These are phyloP conservation scores for Auriscalpium microsporum DNA, from an alignment of 768 basidiomycete genomes.

Conservation along the genomic window DNA sequence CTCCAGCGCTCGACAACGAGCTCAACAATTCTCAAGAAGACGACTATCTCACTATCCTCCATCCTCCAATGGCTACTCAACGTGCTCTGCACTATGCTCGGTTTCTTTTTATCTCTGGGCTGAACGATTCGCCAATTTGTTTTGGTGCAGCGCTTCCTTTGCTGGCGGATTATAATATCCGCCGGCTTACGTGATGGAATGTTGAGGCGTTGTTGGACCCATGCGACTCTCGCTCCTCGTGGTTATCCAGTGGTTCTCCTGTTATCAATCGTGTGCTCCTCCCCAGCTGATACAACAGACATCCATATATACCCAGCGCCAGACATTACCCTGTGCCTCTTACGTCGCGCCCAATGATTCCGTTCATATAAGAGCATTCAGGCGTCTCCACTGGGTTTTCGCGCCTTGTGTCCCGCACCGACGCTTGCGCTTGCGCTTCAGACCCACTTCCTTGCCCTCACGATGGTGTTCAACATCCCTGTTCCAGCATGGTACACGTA, in stretches of 20 bases:
- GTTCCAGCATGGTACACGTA: conserved; percentile 13
- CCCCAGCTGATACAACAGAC: no score
- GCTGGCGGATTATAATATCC: no score
- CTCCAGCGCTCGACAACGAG: no score
- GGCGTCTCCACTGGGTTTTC: neutral
- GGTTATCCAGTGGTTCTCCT: neutral
- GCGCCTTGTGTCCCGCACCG: neutral
- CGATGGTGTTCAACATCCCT: neutral
- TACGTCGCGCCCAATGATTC: neutral
- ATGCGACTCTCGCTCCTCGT: conserved; percentile 8
- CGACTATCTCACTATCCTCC: no score
- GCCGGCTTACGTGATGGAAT: no score
- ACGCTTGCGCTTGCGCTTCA: neutral
- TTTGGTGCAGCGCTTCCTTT: no score
- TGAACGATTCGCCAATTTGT: no score
- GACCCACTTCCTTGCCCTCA: neutral
- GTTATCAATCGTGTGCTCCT: neutral
- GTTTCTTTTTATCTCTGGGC: no score
- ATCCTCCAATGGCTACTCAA: no score
- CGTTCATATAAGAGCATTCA: neutral
- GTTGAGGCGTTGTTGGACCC: no score
- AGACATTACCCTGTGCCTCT: neutral
- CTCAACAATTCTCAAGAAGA: no score
- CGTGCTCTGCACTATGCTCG: no score
- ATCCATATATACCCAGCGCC: neutral